These are phyloP conservation scores for Edaphochlamys debaryana DNA, from an alignment of 139 green algal species.

Conservation along the genomic window DNA sequence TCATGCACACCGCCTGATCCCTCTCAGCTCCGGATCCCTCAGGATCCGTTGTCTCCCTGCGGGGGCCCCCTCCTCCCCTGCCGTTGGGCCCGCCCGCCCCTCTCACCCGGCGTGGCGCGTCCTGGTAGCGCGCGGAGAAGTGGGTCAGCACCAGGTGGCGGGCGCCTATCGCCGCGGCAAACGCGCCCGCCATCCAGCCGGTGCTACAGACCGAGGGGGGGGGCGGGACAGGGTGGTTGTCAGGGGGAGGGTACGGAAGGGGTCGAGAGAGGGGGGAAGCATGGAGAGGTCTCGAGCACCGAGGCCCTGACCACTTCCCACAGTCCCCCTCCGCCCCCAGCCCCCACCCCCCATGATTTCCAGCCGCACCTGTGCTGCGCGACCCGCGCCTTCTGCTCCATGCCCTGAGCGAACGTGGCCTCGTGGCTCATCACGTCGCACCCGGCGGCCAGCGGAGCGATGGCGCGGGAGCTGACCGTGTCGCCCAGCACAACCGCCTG, in stretches of 20 bases:
- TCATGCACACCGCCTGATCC: no score
- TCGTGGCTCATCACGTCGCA: slow-evolving; percentile 92
- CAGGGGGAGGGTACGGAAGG: no score
- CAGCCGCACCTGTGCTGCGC: slow-evolving; percentile 92
- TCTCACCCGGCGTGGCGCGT: not conserved
- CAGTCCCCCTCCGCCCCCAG: no score
- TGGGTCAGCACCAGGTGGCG: slow-evolving; percentile 91
- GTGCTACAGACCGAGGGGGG: no score
- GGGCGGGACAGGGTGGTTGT: no score
- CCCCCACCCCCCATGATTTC: no score
- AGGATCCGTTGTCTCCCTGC: no score
- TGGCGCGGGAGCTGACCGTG: slow-evolving; percentile 81
- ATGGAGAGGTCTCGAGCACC: no score
- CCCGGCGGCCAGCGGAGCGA: slow-evolving; percentile 68
- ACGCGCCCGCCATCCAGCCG: slow-evolving; percentile 86
- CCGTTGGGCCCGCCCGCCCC: not conserved
- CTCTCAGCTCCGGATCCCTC: no score
- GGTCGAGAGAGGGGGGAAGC: no score
- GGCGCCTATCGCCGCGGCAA: slow-evolving; percentile 81
- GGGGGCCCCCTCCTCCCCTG: not conserved
- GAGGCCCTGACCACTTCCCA: no score
- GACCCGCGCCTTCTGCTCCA: slow-evolving; percentile 81
- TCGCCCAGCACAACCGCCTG: slow-evolving; percentile 95
- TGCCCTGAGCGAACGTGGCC: slow-evolving; percentile 84
- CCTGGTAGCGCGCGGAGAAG: slow-evolving; percentile 84